These are phyloP conservation scores for Agaricus sinodeliciosus DNA, from an alignment of 768 basidiomycete genomes.

Conservation along the genomic window DNA sequence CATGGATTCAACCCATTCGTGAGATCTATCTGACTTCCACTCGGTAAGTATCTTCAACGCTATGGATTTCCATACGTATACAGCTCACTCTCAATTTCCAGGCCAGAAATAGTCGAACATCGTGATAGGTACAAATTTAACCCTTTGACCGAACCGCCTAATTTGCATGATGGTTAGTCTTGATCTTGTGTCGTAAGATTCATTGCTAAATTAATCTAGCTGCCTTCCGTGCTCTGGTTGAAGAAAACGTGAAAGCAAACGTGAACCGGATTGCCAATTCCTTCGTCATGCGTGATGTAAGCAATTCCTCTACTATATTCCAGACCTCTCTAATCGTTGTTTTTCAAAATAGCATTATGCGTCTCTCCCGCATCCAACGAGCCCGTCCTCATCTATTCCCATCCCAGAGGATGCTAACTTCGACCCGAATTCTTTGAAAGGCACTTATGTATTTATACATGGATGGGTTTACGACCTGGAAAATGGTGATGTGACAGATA, in stretches of 20 bases:
- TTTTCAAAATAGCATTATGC: constrained; percentile 16
- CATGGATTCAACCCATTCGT: constrained; percentile 35
- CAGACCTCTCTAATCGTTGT: neutral
- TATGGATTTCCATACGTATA: neutral
- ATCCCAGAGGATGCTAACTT: neutral
- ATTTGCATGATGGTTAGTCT: constrained; percentile 25
- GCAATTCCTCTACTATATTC: neutral
- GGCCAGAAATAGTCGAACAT: constrained; percentile 29
- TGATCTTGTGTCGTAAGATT: neutral
- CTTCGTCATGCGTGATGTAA: constrained; percentile 24
- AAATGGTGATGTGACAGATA: constrained; percentile 41
- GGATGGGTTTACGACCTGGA: constrained; percentile 30
- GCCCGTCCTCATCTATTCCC: neutral
- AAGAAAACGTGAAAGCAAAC: constrained; percentile 33
- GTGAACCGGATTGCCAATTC: constrained; percentile 22
- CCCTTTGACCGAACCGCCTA: constrained; percentile 18
- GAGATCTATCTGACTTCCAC: constrained; percentile 27
- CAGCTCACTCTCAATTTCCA: constrained; percentile 1
- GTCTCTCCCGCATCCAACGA: constrained; percentile 9
- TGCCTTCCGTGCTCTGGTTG: constrained; percentile 36
- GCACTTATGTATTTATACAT: neutral
- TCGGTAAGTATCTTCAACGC: constrained; percentile 18
- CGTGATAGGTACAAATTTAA: constrained; percentile 18
- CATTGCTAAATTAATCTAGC: constrained; percentile 17
- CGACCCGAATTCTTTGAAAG: constrained; percentile 5